Base-by-base conservation (phyloP, 2,329 filamentous ascomycete species). In the Aureobasidium mangrovei region DNA sequence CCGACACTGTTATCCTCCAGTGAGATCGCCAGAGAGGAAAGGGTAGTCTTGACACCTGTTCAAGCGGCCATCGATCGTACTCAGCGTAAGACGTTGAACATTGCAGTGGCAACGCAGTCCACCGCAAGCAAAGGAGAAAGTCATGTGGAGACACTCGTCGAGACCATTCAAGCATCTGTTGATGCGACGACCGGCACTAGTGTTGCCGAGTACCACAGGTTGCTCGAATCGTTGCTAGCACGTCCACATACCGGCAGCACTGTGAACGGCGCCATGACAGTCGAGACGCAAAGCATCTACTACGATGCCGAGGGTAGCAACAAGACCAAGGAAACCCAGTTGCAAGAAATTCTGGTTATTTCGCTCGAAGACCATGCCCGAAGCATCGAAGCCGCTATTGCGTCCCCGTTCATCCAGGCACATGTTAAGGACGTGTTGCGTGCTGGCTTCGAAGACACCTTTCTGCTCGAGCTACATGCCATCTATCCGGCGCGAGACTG, bases 1-100 rank as follows among this genome's bases (percentile, higher is more conserved):
- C 93, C 91, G 0, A 96, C 91, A 1, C 94, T 97, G 46, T 74
- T 96, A 28, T 82, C 89, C 32, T 82, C 91, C 54, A 95, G 88
- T 62, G 91, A 96, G 70, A 86, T 97, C 57, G 72, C 94, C 10
- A 75, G 81, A 5, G 76, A 80, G 1, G 79, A 84, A 18, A 83
- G 85, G 46, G 69, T 89, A 18, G 77, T 77, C 8, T 75, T 96
- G 28, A 80, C 79, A 32, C 83, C 91, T 5, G 76, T 93, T 56
- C 86, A 96, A 69, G 91, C 89, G n/a, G 91, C 86, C 0, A 76
- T 97, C 57, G 91, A 97, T 67, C 84, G 91, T 12, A 91, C 93
- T 32, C 85, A 88, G 62, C 83, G 91, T 56, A 96, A 96, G 74
- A 95, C 91, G 0, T 82, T 88, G 56, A 91, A 97, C 69, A 81